These are phyloP conservation scores for Dipteronia dyeriana DNA, from an alignment of 345 rosid genomes.

Conservation along the genomic window DNA sequence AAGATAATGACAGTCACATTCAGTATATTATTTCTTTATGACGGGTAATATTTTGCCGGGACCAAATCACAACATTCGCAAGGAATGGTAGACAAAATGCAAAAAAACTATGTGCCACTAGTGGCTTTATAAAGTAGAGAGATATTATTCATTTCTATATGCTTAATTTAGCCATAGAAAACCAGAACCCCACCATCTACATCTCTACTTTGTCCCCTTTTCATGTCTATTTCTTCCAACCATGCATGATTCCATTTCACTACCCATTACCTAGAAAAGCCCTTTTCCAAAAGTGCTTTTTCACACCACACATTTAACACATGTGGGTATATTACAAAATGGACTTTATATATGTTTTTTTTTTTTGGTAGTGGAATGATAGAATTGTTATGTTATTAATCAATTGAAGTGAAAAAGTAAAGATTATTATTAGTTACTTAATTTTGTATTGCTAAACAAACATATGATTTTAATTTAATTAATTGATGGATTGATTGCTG, in stretches of 20 bases:
- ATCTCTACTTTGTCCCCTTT: not conserved
- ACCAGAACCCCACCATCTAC: not conserved
- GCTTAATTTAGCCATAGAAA: not conserved
- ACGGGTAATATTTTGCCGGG: not conserved
- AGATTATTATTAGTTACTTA: not conserved
- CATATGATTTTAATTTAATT: slow-evolving; percentile 20
- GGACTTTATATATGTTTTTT: not conserved
- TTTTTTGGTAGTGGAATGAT: not conserved
- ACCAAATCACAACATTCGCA: not conserved
- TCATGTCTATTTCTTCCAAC: not conserved
- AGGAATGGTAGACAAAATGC: not conserved
- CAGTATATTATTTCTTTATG: too few species aligned
- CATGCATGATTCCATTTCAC: not conserved
- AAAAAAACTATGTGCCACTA: not conserved
- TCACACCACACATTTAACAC: slow-evolving; percentile 9
- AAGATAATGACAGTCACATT: too few species aligned
- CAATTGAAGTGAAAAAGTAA: not conserved
- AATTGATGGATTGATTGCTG: slow-evolving; percentile 6
- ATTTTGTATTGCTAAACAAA: not conserved
- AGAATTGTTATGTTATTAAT: not conserved
- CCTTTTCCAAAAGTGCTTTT: slow-evolving; percentile 3
- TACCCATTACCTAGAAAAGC: not conserved
- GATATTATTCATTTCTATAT: not conserved
- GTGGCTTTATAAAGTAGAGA: not conserved
- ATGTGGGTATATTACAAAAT: slow-evolving; percentile 12